These are phyloP conservation scores for Cutaneotrichosporon curvatum DNA, from an alignment of 1,284 basidiomycete species.

Conservation along the genomic window DNA sequence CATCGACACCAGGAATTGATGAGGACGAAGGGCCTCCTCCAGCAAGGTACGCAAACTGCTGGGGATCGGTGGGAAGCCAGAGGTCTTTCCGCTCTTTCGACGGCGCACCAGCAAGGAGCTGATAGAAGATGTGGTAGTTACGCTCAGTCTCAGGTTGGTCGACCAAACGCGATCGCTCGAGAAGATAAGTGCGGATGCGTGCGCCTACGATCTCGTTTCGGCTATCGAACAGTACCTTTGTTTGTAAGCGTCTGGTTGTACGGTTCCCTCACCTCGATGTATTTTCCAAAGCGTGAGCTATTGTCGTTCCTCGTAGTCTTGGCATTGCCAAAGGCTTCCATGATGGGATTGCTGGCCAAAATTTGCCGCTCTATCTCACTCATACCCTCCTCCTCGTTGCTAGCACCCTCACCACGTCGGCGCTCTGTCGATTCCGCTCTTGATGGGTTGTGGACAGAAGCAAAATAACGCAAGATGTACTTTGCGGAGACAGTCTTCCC, in stretches of 20 bases:
- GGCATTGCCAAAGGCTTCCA: conserved; percentile 98
- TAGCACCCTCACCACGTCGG: conserved; percentile 18
- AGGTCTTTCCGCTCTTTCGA: conserved; percentile 92
- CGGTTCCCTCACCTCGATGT: conserved; percentile 72
- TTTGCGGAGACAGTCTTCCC: conserved; percentile 99
- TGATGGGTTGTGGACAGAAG: conserved; percentile 84
- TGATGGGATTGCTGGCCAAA: conserved; percentile 94
- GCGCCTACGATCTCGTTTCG: conserved; percentile 95
- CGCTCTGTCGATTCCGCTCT: conserved; percentile 43
- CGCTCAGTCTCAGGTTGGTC: conserved; percentile 95
- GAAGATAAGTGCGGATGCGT: conserved; percentile 90
- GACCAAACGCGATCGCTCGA: conserved; percentile 94
- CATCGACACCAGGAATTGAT: conserved; percentile 85
- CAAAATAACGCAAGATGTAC: conserved; percentile 98
- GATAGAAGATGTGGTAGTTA: conserved; percentile 99
- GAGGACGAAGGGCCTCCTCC: conserved; percentile 84
- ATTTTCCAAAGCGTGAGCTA: conserved; percentile 97
- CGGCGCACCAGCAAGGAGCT: conserved; percentile 94
- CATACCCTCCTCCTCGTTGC: conserved; percentile 50
- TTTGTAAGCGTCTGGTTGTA: neutral
- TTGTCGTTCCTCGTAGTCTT: conserved; percentile 99
- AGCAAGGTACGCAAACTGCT: conserved; percentile 84
- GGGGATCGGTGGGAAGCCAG: conserved; percentile 72
- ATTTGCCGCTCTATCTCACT: conserved; percentile 97
- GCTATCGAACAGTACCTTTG: conserved; percentile 89